Evolutionary conservation across 192 early-diverging fungal species (phyloP).

Genomic region (Backusella macrospora): DNA sequence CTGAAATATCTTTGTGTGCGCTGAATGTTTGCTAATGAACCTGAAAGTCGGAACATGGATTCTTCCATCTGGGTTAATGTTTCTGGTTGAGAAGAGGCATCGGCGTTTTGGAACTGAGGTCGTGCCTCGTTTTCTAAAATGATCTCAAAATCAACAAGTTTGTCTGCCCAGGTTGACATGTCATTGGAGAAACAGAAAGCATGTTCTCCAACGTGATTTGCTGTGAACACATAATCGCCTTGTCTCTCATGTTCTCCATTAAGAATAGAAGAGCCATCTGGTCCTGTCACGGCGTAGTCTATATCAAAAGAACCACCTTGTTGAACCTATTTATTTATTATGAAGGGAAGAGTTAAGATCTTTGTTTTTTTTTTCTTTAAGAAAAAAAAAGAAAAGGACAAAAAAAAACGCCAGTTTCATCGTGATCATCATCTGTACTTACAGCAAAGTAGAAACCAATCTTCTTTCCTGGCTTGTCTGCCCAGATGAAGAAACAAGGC

Average conservation of each 20-base stretch:
- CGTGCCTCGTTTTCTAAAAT: slow-evolving; percentile 86
- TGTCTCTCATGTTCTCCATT: slow-evolving; percentile 87
- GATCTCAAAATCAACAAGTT: slow-evolving; percentile 95
- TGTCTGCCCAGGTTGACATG: slow-evolving; percentile 94
- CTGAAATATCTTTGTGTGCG: slow-evolving; percentile 89
- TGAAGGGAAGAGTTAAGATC: not conserved
- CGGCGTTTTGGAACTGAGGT: slow-evolving; percentile 43
- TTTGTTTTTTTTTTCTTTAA: not conserved
- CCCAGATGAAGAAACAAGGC: slow-evolving; percentile 87
- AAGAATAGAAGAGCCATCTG: slow-evolving; percentile 68
- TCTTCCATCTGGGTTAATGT: slow-evolving; percentile 59
- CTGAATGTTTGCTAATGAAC: slow-evolving; percentile 67
- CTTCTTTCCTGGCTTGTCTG: slow-evolving; percentile 85
- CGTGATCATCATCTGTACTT: slow-evolving; percentile 43
- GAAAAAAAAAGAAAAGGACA: not conserved
- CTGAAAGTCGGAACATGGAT: slow-evolving; percentile 62
- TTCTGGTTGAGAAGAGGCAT: slow-evolving; percentile 47
- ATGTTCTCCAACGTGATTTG: slow-evolving; percentile 87
- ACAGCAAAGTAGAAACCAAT: slow-evolving; percentile 98
- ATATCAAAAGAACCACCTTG: slow-evolving; percentile 96
- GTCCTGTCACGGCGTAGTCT: slow-evolving; percentile 87
- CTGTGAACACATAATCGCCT: slow-evolving; percentile 93
- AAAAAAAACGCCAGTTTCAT: not conserved
- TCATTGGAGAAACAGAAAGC: slow-evolving; percentile 97
- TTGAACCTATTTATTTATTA: slow-evolving; percentile 72